These are phyloP conservation scores for Globisporangium mamillatum DNA, from an alignment of 352 stramenopile genomes.

Conservation along the genomic window DNA sequence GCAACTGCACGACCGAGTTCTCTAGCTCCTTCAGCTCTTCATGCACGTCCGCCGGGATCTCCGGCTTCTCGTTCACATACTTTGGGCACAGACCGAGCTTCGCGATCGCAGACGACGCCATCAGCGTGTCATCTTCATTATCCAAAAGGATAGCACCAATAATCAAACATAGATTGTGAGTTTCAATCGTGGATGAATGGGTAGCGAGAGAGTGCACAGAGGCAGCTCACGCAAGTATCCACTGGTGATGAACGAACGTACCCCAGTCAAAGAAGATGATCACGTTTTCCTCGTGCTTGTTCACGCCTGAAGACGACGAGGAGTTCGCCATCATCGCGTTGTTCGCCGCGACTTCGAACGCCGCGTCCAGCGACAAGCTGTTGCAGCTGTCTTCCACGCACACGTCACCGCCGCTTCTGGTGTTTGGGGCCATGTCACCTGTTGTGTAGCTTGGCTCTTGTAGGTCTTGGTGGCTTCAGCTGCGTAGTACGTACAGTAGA, in stretches of 20 bases:
- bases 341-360: conserved; percentile 43
- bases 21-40: conserved; percentile 75
- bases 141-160: conserved; percentile 3
- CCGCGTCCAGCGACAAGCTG: conserved; percentile 45
- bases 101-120: conserved; percentile 79
- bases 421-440: conserved; percentile 57
- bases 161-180: conserved; percentile 5
- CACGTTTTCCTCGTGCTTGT: conserved; percentile 49
- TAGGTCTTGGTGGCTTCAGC: conserved; percentile 3
- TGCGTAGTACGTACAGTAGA: conserved; percentile 3
- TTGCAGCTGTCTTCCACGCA: conserved; percentile 60
- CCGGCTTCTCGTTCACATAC: conserved; percentile 82
- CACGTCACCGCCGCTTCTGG: conserved; percentile 40
- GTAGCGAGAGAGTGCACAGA: not conserved
- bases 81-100: conserved; percentile 80
- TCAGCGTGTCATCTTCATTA: conserved; percentile 69
- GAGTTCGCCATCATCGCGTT: conserved; percentile 22
- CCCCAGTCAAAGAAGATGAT: conserved; percentile 88
- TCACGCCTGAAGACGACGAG: conserved; percentile 21
- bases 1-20: conserved; percentile 65
- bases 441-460: not conserved
- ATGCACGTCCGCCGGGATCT: conserved; percentile 70
- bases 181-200: not conserved
- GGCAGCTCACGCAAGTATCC: not conserved
- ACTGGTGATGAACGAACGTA: conserved; percentile 24